phyloP scores from a whole-genome alignment of 1,139 yeast species.

The Hyphopichia khmerensis region DNA sequence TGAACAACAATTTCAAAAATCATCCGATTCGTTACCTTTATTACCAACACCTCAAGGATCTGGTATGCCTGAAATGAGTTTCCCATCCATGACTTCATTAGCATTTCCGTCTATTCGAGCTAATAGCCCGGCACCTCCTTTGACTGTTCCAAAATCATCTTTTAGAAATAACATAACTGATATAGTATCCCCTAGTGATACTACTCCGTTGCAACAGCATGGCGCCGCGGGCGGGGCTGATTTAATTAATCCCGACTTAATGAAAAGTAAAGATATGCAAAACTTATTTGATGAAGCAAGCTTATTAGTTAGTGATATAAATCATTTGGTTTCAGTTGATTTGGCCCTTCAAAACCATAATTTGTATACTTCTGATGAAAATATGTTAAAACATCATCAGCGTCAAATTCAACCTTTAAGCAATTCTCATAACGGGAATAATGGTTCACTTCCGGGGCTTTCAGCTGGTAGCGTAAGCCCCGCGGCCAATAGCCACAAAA shows the following conservation, averaged over 20 bases:
- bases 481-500: background rate
- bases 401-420: background rate
- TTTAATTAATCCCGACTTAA: background rate
- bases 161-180: slow-evolving; percentile 30
- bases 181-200: slow-evolving; percentile 20
- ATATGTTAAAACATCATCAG: background rate
- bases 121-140: slow-evolving; percentile 2
- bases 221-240: background rate
- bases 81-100: slow-evolving; percentile 1
- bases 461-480: background rate
- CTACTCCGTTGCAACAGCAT: background rate
- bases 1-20: background rate
- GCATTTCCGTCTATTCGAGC: background rate
- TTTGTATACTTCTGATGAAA: background rate
- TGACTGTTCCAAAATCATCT: slow-evolving; percentile 12
- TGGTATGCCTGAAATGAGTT: background rate
- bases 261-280: slow-evolving; percentile 14
- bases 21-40: background rate
- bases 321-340: slow-evolving; percentile 31
- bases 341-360: slow-evolving; percentile 7
- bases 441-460: background rate
- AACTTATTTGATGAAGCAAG: slow-evolving; percentile 50
- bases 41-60: slow-evolving; percentile 2
- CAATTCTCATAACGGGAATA: background rate
- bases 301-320: slow-evolving; percentile 49